Evolutionary conservation across 768 basidiomycete genomes (phyloP), one percentile per base, ranked within the genome.

Genomic region (Serendipita sp.): DNA sequence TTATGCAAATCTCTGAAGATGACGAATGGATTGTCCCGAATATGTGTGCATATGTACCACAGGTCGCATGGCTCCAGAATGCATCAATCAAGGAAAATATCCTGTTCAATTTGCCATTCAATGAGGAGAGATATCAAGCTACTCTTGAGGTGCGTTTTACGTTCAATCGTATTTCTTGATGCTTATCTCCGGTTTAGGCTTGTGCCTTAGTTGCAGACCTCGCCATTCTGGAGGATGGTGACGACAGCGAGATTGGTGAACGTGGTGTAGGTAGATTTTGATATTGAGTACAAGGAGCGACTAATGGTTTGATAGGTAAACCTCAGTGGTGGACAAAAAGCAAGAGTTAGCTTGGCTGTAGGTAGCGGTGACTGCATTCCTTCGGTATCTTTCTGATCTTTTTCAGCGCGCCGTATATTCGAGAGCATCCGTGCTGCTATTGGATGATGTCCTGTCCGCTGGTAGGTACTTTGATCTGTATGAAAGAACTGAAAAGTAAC

Each of bases 21-120:
- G 83, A 84, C 41, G 78, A 87, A 15, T 96, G 93, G 93, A 72
- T 91, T 52, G 80, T 92, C 0, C 73, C 78, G 16, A 86, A 86
- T 28, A 77, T 90, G 66, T 90, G 88, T 65, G 93, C 91, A 1
- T 96, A 89, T 73, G 91, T 93, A 15, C 91, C 91, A 38, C 69
- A 80, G 77, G 73, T 78, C 18, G 80, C 85, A 15, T 89, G 85
- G 87, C 78, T 88, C 41, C 82, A 85, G 23, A 88, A 89, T 70
- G 85, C 85, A 1, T 85, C 85, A 52, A 85, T 83, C 69, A 79
- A 77, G 72, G 80, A 83, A 10, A 90, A 90, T 68, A 91, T 93
- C 67, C 73, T 92, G 10, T 92, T 93, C 75, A 85, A 81, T 66
- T 75, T 89, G 32, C 91, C 91, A 0, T 86, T 78, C 66, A 80